Base-by-base conservation (phyloP, 495 filamentous ascomycete genomes). In the Penicillium angulare region DNA sequence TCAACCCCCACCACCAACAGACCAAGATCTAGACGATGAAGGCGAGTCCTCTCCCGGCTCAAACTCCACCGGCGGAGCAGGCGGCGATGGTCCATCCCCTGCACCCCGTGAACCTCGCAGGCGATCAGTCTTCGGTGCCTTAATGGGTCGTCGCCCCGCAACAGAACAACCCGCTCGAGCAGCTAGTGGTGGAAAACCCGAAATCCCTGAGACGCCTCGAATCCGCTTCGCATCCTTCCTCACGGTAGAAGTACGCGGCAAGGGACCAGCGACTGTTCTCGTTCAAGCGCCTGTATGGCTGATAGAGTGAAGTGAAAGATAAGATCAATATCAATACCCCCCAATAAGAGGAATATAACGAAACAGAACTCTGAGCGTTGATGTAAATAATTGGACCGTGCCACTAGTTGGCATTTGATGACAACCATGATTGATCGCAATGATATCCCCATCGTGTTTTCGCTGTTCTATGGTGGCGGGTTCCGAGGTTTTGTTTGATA, bases 211-310 rank as follows among this genome's bases (percentile, higher is more conserved):
- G 9, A 46, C 16, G 9, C 23, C 58, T n/a, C 71, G 66, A 27
- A 85, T 97, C 38, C 80, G 93, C 22, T 85, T 97, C 63, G 83
- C 92, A 16, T 86, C 87, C 1, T 96, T 96, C 61, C 73, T 97
- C 38, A 85, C 83, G 0, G 86, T 95, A 7, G 89, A 96, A 67
- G 89, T 97, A 6, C 76, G 90, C 50, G 73, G 73, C 7, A 67
- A 70, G 35, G 73, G 71, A 2, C 66, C 72, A 3, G 77, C 87
- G 56, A 89, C 86, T 64, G 86, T 96, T 45, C 69, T 98, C 60
- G 76, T 86, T 16, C 96, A 96, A 73, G 87, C 93, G 32, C 91
- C 95, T 13, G 89, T 97, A n/a, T 98, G 88, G 82, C 72, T 79
- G 22, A 59, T 86, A 15, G 75, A 73, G 49, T 79, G 51, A 53